Base-by-base conservation (phyloP, 2,329 filamentous ascomycete genomes). In the Colletotrichum godetiae region DNA sequence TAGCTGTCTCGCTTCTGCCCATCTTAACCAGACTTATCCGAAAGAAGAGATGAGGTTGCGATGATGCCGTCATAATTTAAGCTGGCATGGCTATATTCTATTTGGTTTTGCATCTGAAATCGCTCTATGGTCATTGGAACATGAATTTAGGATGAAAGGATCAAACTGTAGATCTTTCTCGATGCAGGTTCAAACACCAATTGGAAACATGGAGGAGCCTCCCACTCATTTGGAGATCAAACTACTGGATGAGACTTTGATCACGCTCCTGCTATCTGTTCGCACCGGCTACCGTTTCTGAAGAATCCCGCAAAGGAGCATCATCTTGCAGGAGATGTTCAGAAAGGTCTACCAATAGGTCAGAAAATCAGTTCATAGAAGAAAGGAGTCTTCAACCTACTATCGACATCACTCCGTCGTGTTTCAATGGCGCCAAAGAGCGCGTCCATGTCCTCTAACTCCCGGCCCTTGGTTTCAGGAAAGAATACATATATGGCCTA, bases 371-470 rank as follows among this genome's bases (percentile, higher is more conserved):
- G 4, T 4, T 19, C 19, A 46, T 24, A 19, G 7, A 33, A 37
- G 8, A 15, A 5, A 29, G n/a, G 11, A 4, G 13, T 2, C 2
- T 5, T 22, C 19, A 0, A n/a, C 65, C 42, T 59, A 74, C 73
- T 63, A 31, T 73, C 68, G 15, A 10, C 4, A 5, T 52, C 55
- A 15, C 13, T 12, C 29, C 24, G 31, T n/a, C 35, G 53, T 7
- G 37, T 65, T 24, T 22, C 49, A 5, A 67, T 46, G 8, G 68
- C 77, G 1, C 80, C 80, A 60, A 87, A 87, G 2, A 87, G 72
- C 1, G 66, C 77, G 57, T 87, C 85, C 83, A 88, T 86, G 19
- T 86, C 82, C 67, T 87, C 86, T 5, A 86, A 75, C 0, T 81
- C 77, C 1, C 80, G 78, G 0, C 82, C 82, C 55, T 84, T 86